These are phyloP conservation scores for Suillus luteus DNA, from an alignment of 768 basidiomycete species.

Conservation along the genomic window DNA sequence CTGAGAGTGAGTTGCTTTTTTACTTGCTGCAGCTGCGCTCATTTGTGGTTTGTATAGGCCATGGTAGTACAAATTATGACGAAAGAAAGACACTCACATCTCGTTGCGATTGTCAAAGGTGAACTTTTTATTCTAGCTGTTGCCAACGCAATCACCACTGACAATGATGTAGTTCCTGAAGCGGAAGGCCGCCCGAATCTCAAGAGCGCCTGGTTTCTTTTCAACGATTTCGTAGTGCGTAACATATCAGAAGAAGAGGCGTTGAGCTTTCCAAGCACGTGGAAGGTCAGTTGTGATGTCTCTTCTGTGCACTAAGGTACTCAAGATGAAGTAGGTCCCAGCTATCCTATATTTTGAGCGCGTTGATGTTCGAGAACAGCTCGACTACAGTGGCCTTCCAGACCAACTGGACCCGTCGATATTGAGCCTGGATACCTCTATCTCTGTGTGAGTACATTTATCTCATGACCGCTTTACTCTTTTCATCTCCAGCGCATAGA, in stretches of 20 bases:
- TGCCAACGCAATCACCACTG: not conserved
- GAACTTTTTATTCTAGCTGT: not conserved
- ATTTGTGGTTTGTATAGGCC: slow-evolving; percentile 46
- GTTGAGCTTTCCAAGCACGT: slow-evolving; percentile 80
- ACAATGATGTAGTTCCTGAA: slow-evolving; percentile 59
- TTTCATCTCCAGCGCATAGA: slow-evolving; percentile 40
- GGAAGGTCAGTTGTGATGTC: slow-evolving; percentile 71
- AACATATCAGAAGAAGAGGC: slow-evolving; percentile 88
- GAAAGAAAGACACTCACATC: slow-evolving; percentile 74
- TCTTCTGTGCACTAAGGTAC: not conserved
- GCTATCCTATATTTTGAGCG: slow-evolving; percentile 91
- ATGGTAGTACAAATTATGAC: slow-evolving; percentile 78
- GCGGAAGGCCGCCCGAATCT: slow-evolving; percentile 46
- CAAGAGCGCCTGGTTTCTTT: slow-evolving; percentile 81
- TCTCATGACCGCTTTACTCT: not conserved
- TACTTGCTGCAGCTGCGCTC: not conserved
- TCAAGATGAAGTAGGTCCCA: slow-evolving; percentile 59
- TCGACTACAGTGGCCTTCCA: slow-evolving; percentile 70
- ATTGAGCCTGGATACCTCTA: slow-evolving; percentile 83
- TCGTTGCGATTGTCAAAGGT: slow-evolving; percentile 89
- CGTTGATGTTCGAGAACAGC: slow-evolving; percentile 51
- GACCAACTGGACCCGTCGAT: slow-evolving; percentile 71
- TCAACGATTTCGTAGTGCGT: slow-evolving; percentile 94
- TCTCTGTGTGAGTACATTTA: slow-evolving; percentile 63
- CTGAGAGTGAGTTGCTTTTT: slow-evolving; percentile 57